phyloP scores from a whole-genome alignment of 1,139 yeast genomes.

The Lodderomyces beijingensis region DNA sequence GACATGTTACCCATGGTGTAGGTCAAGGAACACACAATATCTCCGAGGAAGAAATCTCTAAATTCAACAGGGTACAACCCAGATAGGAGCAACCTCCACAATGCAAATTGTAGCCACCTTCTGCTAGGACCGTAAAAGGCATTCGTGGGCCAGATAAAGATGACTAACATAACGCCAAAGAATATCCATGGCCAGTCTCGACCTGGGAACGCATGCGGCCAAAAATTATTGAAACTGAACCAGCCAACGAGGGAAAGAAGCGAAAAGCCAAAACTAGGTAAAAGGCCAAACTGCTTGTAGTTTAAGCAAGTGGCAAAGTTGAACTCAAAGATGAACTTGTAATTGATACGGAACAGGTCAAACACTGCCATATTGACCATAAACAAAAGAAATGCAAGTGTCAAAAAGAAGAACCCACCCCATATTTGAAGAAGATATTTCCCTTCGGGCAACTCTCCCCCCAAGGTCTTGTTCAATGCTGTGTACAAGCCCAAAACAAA shows the following conservation, averaged over 20 bases:
- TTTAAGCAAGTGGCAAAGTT: constrained; percentile 68
- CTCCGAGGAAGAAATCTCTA: constrained; percentile 90
- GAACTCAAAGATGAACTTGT: constrained; percentile 88
- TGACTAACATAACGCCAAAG: constrained; percentile 47
- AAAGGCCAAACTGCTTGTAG: constrained; percentile 56
- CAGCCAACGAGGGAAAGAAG: constrained; percentile 59
- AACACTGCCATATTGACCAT: constrained; percentile 70
- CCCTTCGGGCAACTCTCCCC: constrained; percentile 46
- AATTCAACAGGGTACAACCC: constrained; percentile 95
- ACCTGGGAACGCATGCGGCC: constrained; percentile 59
- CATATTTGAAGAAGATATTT: constrained; percentile 72
- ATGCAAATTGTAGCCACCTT: constrained; percentile 69
- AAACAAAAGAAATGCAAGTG: constrained; percentile 58
- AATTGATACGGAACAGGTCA: constrained; percentile 73
- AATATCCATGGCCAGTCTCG: constrained; percentile 80
- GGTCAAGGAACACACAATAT: constrained; percentile 80
- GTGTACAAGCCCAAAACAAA: constrained; percentile 47
- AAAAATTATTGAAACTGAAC: constrained; percentile 70
- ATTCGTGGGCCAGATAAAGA: constrained; percentile 63
- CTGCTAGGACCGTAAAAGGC: constrained; percentile 53
- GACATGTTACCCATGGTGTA: constrained; percentile 84
- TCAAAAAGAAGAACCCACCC: constrained; percentile 80
- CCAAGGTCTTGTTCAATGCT: constrained; percentile 43
- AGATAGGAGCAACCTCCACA: constrained; percentile 69
- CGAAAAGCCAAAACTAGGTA: constrained; percentile 59